Conservation (phyloP, 2,329 filamentous ascomycete species). For the Penicillium sp. region DNA sequence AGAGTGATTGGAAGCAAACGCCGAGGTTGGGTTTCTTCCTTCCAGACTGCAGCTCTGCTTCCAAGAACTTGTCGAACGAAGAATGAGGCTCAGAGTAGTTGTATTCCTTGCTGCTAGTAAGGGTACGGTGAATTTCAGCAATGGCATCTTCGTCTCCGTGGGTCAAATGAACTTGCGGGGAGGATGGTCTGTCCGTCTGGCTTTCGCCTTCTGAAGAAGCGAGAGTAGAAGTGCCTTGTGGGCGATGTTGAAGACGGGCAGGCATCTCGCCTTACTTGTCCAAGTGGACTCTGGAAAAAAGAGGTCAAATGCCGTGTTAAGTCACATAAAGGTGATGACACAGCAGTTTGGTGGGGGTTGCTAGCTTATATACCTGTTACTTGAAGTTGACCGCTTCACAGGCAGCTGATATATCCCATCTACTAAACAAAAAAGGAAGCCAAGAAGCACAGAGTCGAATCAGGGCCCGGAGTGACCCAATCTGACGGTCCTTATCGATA, state of each 20-base stretch:
- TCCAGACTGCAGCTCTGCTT: constrained; percentile 68
- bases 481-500: constrained; percentile 1
- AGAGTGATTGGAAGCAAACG: constrained; percentile 73
- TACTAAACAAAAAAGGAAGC: constrained; percentile 26
- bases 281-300: background rate
- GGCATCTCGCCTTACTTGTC: constrained; percentile 29
- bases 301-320: background rate
- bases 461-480: constrained; percentile 5
- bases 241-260: constrained; percentile 32
- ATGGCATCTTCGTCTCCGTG: constrained; percentile 37
- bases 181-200: constrained; percentile 19
- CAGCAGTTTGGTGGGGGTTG: background rate
- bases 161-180: constrained; percentile 34
- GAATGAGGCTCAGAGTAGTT: constrained; percentile 57
- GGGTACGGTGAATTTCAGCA: constrained; percentile 36
- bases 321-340: background rate
- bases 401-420: background rate
- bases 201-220: constrained; percentile 24
- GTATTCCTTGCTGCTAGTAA: constrained; percentile 30
- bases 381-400: background rate
- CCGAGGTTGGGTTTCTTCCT: constrained; percentile 72
- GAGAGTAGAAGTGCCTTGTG: constrained; percentile 28
- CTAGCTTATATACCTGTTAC: constrained; percentile 6
- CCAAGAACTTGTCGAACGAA: constrained; percentile 69
- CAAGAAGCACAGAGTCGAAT: constrained; percentile 19